A percentile compares a stretch with the other conserved stretches of the same genome.
Conservation (phyloP, 2,329 filamentous ascomycete species). For the Davidsoniella australis region DNA sequence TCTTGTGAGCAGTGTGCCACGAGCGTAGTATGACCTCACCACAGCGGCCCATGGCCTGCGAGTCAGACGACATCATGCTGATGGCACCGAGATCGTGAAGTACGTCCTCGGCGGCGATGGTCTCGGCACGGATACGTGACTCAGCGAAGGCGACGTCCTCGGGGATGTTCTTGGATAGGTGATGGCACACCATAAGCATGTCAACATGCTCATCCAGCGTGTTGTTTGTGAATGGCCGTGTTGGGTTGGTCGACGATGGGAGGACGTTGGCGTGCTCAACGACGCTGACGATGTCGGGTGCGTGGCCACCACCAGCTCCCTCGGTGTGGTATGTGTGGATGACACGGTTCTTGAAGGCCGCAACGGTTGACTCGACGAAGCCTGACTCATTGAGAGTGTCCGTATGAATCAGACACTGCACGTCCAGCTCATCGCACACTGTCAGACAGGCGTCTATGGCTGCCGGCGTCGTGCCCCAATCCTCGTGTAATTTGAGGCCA, state of each 20-base stretch:
- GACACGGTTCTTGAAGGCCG: constrained; percentile 67
- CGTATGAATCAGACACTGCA: constrained; percentile 88
- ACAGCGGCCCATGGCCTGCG: constrained; percentile 90
- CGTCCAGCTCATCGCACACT: constrained; percentile 79
- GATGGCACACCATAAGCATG: constrained; percentile 98
- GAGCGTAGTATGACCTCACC: constrained; percentile 85
- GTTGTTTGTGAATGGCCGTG: constrained; percentile 75
- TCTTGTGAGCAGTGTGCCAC: constrained; percentile 97
- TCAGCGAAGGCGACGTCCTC: constrained; percentile 95
- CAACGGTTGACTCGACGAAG: constrained; percentile 85
- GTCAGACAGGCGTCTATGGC: constrained; percentile 75
- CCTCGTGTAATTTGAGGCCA: constrained; percentile 86
- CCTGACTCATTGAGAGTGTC: constrained; percentile 93
- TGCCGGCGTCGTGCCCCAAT: constrained; percentile 84
- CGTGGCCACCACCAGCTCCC: constrained; percentile 85
- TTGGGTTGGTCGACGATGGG: constrained; percentile 83
- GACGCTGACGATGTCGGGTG: constrained; percentile 87
- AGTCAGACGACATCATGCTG: constrained; percentile 93
- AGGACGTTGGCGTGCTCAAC: constrained; percentile 81
- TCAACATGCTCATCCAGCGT: constrained; percentile 92
- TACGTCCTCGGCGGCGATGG: constrained; percentile 91
- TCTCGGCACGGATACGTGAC: constrained; percentile 84
- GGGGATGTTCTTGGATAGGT: constrained; percentile 78
- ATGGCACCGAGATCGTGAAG: constrained; percentile 90
- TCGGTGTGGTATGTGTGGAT: constrained; percentile 98